Conservation (phyloP, 495 filamentous ascomycete species). For the Penicillium subrubescens region DNA sequence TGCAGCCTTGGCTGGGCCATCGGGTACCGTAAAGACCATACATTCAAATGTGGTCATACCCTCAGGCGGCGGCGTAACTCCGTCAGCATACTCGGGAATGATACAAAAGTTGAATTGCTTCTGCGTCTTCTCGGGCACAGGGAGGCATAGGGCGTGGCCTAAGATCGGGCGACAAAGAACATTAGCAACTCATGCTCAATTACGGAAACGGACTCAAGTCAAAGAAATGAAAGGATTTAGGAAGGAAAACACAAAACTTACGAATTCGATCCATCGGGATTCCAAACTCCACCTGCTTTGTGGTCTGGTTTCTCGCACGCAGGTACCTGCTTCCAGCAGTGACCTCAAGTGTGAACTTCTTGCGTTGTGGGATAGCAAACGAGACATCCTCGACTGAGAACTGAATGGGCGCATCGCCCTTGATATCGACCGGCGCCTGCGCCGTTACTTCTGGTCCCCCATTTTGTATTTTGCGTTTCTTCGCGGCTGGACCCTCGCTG, state of each 20-base stretch:
- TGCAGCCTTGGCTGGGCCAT: constrained; percentile 66
- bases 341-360: constrained; percentile 86
- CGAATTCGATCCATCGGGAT: constrained; percentile 74
- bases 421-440: constrained; percentile 46
- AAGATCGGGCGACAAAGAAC: constrained; percentile 6
- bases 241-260: constrained; percentile 41
- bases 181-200: not conserved
- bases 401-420: constrained; percentile 37
- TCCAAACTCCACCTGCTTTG: constrained; percentile 67
- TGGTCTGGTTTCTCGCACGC: constrained; percentile 65
- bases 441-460: constrained; percentile 39
- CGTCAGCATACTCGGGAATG: constrained; percentile 65
- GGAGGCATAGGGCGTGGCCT: constrained; percentile 80
- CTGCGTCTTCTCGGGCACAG: constrained; percentile 87
- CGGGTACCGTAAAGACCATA: constrained; percentile 81
- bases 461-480: constrained; percentile 62
- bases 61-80: constrained; percentile 50
- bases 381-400: constrained; percentile 72
- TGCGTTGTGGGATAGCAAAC: constrained; percentile 79
- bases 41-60: constrained; percentile 56
- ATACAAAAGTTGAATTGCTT: constrained; percentile 89
- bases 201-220: not conserved
- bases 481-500: constrained; percentile 42
- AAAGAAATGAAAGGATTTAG: not conserved
- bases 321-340: constrained; percentile 58